Evolutionary conservation across 495 filamentous ascomycete genomes (phyloP).

Genomic region (Immersiella caudata): DNA sequence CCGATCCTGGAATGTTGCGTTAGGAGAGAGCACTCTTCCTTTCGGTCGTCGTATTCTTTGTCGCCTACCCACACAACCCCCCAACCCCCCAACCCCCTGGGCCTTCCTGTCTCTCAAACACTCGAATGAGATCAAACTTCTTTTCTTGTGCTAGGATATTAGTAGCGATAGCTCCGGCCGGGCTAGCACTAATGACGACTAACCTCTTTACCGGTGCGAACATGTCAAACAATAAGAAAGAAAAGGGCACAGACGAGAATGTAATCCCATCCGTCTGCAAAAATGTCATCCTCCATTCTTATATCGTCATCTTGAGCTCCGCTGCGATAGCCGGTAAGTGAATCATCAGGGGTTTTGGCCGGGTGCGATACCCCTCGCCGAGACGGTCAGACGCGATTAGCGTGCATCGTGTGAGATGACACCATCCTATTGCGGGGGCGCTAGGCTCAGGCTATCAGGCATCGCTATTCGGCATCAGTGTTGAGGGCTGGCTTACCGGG

Average conservation of each 20-base stretch:
- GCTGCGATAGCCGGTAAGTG: too few species aligned
- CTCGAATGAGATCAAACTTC: conserved; percentile 57
- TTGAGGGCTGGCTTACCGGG: background rate
- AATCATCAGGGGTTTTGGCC: background rate
- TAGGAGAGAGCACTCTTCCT: background rate
- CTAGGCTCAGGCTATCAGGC: background rate
- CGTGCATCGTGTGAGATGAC: background rate
- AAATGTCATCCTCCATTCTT: background rate
- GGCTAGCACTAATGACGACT: conserved; percentile 62
- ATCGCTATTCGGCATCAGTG: background rate
- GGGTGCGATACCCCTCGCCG: background rate
- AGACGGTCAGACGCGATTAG: background rate
- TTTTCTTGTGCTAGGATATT: conserved; percentile 61
- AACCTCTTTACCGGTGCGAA: conserved; percentile 46
- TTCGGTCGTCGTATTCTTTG: background rate
- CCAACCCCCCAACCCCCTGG: too few species aligned
- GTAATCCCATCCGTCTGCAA: background rate
- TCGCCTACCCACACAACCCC: conserved; percentile 56
- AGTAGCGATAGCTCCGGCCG: conserved; percentile 60
- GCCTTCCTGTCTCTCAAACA: conserved; percentile 61
- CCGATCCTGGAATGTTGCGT: conserved; percentile 44
- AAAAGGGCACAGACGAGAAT: background rate
- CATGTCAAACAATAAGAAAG: background rate
- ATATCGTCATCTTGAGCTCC: background rate
- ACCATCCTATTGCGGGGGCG: background rate